Percentiles rank a stretch among this genome's conserved stretches.
Evolutionary conservation across 768 basidiomycete species (phyloP).

Genomic region (Amylocystis lapponica): DNA sequence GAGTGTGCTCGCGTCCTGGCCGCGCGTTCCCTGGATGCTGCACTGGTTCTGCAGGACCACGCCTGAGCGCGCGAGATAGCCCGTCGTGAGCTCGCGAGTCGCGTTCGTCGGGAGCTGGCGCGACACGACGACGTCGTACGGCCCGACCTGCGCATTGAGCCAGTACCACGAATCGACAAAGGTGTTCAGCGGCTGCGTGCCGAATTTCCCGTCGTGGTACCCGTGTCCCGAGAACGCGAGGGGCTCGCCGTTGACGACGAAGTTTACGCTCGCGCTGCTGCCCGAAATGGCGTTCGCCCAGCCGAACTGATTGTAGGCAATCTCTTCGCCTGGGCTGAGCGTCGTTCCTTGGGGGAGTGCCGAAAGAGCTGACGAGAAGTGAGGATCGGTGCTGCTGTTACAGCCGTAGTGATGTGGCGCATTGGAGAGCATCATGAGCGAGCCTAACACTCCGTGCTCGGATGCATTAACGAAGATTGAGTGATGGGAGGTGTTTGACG

Average conservation of each 20-base stretch:
- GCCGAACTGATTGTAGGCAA: conserved; percentile 18
- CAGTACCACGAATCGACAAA: conserved; percentile 19
- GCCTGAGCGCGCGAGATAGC: conserved; percentile 17
- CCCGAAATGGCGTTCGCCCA: conserved; percentile 20
- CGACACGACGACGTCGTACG: conserved; percentile 17
- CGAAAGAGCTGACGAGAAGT: too few relatives aligned
- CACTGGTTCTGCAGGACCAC: conserved; percentile 22
- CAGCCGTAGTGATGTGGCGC: too few relatives aligned
- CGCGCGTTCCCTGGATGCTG: conserved; percentile 12
- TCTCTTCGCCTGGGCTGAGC: conserved; percentile 12
- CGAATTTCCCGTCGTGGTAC: conserved; percentile 22
- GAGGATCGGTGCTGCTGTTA: too few relatives aligned
- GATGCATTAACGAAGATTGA: too few relatives aligned
- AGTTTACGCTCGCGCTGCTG: conserved; percentile 12
- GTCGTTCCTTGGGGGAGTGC: too few relatives aligned
- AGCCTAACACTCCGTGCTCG: too few relatives aligned
- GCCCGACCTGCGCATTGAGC: conserved; percentile 16
- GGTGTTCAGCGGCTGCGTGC: conserved; percentile 14
- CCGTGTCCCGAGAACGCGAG: conserved; percentile 17
- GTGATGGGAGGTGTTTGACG: too few relatives aligned
- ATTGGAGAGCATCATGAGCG: too few relatives aligned
- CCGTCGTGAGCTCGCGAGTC: conserved; percentile 15
- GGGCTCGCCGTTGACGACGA: conserved; percentile 13
- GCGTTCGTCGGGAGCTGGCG: conserved; percentile 10
- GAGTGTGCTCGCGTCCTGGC: too few relatives aligned